Percentiles rank a stretch among this genome's conserved stretches.
phyloP scores from a whole-genome alignment of 2,329 filamentous ascomycete species.

The Aspergillus brunneoviolaceus region DNA sequence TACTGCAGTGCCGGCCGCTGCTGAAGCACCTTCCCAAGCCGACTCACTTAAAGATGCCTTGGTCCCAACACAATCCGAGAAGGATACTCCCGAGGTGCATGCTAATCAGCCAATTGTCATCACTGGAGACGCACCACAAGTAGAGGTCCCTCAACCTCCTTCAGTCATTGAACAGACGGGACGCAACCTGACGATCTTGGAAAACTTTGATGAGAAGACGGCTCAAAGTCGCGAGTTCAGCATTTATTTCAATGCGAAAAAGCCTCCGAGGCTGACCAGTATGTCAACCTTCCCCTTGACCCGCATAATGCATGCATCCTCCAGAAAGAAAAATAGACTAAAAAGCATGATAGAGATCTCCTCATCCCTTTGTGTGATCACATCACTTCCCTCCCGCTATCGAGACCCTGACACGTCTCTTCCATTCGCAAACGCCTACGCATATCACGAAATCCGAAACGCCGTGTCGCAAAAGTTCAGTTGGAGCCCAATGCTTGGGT shows the following conservation, averaged over 20 bases:
- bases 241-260: conserved; percentile 57
- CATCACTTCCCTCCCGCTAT: conserved; percentile 76
- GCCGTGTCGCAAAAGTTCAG: conserved; percentile 71
- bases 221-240: conserved; percentile 55
- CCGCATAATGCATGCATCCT: neutral
- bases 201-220: conserved; percentile 57
- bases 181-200: conserved; percentile 59
- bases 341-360: conserved; percentile 39
- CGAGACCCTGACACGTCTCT: conserved; percentile 81
- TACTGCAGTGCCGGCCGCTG: neutral
- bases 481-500: conserved; percentile 79
- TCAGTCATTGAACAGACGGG: conserved; percentile 52
- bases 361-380: conserved; percentile 72
- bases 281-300: conserved; percentile 22
- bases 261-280: conserved; percentile 49
- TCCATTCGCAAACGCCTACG: conserved; percentile 73
- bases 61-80: conserved; percentile 7
- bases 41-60: conserved; percentile 4
- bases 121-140: conserved; percentile 23
- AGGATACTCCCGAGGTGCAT: conserved; percentile 19
- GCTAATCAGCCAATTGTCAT: conserved; percentile 13
- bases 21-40: conserved; percentile 2
- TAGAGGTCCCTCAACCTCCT: conserved; percentile 31
- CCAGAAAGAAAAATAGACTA: neutral
- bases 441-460: conserved; percentile 75